These are phyloP conservation scores for Huntiella bhutanensis DNA, from an alignment of 2,329 filamentous ascomycete species.

Conservation along the genomic window DNA sequence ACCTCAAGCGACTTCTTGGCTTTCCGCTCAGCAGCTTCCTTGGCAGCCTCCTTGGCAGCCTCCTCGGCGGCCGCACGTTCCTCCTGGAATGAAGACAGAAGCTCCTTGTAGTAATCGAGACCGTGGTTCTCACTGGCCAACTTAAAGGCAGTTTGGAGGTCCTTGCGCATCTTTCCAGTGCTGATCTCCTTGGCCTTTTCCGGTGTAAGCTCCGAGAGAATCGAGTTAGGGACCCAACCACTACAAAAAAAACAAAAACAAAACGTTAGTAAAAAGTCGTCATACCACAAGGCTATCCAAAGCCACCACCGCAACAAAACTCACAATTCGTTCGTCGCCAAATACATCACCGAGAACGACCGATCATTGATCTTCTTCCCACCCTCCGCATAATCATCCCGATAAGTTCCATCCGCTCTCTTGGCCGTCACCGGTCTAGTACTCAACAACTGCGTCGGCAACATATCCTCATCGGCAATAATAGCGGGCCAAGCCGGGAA, in stretches of 20 bases:
- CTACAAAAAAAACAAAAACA: conserved; percentile 27
- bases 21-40: conserved; percentile 19
- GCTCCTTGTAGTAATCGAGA: conserved; percentile 64
- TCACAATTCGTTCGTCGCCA: conserved; percentile 93
- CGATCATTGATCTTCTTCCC: conserved; percentile 72
- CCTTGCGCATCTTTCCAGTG: conserved; percentile 63
- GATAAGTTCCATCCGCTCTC: conserved; percentile 66
- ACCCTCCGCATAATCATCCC: conserved; percentile 70
- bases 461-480: conserved; percentile 85
- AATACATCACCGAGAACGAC: conserved; percentile 87
- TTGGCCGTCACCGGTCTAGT: conserved; percentile 69
- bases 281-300: not conserved
- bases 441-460: conserved; percentile 58
- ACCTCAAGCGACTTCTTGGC: conserved; percentile 24
- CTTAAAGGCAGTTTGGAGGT: conserved; percentile 58
- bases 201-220: conserved; percentile 58
- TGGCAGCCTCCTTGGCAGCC: conserved; percentile 26
- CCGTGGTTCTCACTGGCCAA: conserved; percentile 63
- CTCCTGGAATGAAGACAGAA: conserved; percentile 53
- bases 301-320: conserved; percentile 20
- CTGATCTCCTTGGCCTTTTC: conserved; percentile 49
- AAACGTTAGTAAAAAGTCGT: not conserved
- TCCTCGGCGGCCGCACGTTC: conserved; percentile 36
- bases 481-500: conserved; percentile 90
- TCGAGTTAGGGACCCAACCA: conserved; percentile 77